Conservation (phyloP, 2,329 filamentous ascomycete species). For the Monosporascus sp. region DNA sequence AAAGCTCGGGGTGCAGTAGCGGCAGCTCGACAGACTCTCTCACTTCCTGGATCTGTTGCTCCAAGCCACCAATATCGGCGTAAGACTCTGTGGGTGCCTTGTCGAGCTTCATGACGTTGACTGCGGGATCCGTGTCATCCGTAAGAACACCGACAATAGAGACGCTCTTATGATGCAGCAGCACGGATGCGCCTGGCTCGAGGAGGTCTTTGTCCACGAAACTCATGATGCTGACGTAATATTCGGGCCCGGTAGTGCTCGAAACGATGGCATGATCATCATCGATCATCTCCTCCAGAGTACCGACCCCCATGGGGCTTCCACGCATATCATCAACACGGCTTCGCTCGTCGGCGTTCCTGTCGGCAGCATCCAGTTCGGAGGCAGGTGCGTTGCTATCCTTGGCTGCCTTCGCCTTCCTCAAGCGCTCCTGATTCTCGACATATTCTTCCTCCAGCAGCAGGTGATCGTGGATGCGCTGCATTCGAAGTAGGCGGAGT, state of each 20-base stretch:
- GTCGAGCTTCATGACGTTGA: conserved; percentile 98
- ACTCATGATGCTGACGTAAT: conserved; percentile 99
- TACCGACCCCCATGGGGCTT: conserved; percentile 97
- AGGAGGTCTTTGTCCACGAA: conserved; percentile 98
- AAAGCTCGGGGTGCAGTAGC: conserved; percentile 89
- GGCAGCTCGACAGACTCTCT: conserved; percentile 95
- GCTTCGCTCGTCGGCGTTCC: conserved; percentile 89
- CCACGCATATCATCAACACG: conserved; percentile 98
- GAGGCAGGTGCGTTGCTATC: conserved; percentile 59
- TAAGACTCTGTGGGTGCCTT: conserved; percentile 98
- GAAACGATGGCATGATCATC: conserved; percentile 99
- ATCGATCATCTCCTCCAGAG: conserved; percentile 96
- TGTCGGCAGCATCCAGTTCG: conserved; percentile 71
- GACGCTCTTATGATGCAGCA: conserved; percentile 95
- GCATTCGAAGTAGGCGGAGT: conserved; percentile 93
- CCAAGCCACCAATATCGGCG: conserved; percentile 94
- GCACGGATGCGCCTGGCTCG: conserved; percentile 90
- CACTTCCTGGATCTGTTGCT: conserved; percentile 94
- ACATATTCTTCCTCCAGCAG: conserved; percentile 97
- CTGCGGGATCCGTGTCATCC: conserved; percentile 89
- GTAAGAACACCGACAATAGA: conserved; percentile 96
- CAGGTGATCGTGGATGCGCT: conserved; percentile 95
- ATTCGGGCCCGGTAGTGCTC: conserved; percentile 93
- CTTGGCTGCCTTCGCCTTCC: conserved; percentile 82
- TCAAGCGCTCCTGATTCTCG: conserved; percentile 93